Evolutionary conservation across 2,329 filamentous ascomycete species (phyloP).

Genomic region (Ceratocystis eucalypticola): DNA sequence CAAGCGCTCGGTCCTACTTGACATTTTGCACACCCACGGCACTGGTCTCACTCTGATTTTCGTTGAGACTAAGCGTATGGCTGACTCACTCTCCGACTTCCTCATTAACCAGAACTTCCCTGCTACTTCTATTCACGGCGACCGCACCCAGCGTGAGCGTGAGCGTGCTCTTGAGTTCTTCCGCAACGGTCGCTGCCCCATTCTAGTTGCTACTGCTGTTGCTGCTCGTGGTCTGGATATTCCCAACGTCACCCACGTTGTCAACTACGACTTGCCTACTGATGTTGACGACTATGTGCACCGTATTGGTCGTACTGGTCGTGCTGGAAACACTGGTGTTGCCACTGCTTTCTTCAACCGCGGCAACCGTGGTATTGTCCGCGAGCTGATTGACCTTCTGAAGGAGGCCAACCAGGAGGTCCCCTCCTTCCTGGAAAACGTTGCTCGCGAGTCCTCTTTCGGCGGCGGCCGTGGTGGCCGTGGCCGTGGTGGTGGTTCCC

Average conservation of each 20-base stretch:
- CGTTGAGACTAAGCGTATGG: conserved; percentile 99
- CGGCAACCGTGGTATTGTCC: conserved; percentile 93
- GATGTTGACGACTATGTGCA: conserved; percentile 99
- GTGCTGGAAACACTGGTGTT: conserved; percentile 97
- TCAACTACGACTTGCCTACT: conserved; percentile 99
- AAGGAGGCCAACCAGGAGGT: conserved; percentile 99
- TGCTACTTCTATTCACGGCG: conserved; percentile 95
- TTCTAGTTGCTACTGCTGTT: conserved; percentile 91
- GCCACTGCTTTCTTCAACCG: conserved; percentile 99
- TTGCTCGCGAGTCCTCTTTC: conserved; percentile 85
- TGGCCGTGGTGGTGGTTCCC: conserved; percentile 51
- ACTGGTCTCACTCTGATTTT: conserved; percentile 89
- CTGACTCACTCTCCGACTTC: conserved; percentile 93
- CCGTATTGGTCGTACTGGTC: conserved; percentile 97
- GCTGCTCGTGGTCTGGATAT: conserved; percentile 87
- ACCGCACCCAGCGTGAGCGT: conserved; percentile 97
- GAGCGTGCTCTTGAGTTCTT: conserved; percentile 96
- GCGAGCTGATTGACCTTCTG: conserved; percentile 89
- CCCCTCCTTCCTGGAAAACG: conserved; percentile 86
- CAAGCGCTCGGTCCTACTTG: conserved; percentile 94
- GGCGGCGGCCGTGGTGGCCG: conserved; percentile 52
- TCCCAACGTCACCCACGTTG: conserved; percentile 88
- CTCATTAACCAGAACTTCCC: conserved; percentile 98
- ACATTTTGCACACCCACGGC: conserved; percentile 87
- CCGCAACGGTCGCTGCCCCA: conserved; percentile 87